Conservation (phyloP, 1,284 basidiomycete species). For the Melampsora larici-populina region DNA sequence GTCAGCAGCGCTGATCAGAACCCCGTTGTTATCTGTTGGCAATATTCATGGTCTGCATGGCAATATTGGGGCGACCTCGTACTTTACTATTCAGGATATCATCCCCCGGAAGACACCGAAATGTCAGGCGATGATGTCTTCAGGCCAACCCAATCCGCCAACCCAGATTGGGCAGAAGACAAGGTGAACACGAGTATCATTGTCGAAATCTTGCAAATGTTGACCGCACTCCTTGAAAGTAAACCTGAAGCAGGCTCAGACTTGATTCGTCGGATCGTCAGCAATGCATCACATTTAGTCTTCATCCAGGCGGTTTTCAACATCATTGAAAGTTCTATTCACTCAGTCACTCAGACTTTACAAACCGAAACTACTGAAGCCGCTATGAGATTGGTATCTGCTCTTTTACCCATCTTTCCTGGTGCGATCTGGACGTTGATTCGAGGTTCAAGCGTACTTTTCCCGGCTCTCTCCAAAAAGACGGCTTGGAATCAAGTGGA, state of each 20-base stretch:
- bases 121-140: constrained; percentile 23
- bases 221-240: constrained; percentile 31
- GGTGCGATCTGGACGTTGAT: constrained; percentile 40
- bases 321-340: constrained; percentile 27
- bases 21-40: constrained; percentile 39
- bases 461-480: constrained; percentile 28
- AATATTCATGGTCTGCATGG: constrained; percentile 41
- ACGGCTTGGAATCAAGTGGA: constrained; percentile 19
- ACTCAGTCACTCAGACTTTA: constrained; percentile 16
- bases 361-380: constrained; percentile 23
- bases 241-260: constrained; percentile 24
- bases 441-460: constrained; percentile 34
- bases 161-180: constrained; percentile 28
- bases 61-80: constrained; percentile 37
- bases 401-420: constrained; percentile 39
- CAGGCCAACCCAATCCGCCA: constrained; percentile 15
- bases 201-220: constrained; percentile 24
- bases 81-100: constrained; percentile 27
- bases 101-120: neutral
- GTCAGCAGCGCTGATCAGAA: constrained; percentile 33
- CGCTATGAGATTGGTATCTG: constrained; percentile 31
- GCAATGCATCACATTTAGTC: constrained; percentile 13
- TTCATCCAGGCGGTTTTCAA: constrained; percentile 37
- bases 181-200: constrained; percentile 29
- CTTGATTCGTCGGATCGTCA: constrained; percentile 34